These are phyloP conservation scores for Selenicereus undatus DNA, from an alignment of 148 eudicot genomes.

Conservation along the genomic window DNA sequence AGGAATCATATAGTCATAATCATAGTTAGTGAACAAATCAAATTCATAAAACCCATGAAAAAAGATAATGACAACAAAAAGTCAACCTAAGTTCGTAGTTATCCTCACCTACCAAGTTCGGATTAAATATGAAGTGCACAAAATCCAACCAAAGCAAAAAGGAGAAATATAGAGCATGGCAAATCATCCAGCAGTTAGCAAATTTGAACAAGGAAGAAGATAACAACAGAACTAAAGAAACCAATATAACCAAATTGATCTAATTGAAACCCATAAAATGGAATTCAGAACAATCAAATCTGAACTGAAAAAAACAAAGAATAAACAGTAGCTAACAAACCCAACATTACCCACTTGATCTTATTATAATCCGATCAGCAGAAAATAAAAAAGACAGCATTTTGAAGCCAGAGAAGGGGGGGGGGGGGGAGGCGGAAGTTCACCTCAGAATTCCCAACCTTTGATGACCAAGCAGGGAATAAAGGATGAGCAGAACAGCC, in stretches of 20 bases:
- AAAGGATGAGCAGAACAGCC: background rate
- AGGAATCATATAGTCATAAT: background rate
- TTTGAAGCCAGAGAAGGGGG: background rate
- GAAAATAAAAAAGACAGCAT: conserved; percentile 10
- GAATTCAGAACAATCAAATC: background rate
- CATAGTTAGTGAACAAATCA: background rate
- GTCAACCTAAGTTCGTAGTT: conserved; percentile 15
- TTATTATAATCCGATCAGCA: conserved; percentile 11
- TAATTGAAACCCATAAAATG: background rate
- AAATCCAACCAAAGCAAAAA: background rate
- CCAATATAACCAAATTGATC: background rate
- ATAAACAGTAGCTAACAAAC: background rate
- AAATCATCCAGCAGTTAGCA: background rate
- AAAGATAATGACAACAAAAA: conserved; percentile 17
- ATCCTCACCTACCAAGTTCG: background rate
- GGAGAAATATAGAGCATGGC: background rate
- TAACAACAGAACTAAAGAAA: background rate
- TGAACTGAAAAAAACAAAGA: background rate
- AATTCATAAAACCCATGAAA: background rate
- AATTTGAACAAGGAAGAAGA: background rate
- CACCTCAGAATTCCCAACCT: conserved; percentile 8
- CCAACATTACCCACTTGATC: background rate
- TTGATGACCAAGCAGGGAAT: conserved; percentile 5
- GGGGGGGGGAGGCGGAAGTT: background rate
- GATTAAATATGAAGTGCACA: conserved; percentile 1